phyloP scores from a whole-genome alignment of 305 asterid species.

The Fraxinus baroniana region DNA sequence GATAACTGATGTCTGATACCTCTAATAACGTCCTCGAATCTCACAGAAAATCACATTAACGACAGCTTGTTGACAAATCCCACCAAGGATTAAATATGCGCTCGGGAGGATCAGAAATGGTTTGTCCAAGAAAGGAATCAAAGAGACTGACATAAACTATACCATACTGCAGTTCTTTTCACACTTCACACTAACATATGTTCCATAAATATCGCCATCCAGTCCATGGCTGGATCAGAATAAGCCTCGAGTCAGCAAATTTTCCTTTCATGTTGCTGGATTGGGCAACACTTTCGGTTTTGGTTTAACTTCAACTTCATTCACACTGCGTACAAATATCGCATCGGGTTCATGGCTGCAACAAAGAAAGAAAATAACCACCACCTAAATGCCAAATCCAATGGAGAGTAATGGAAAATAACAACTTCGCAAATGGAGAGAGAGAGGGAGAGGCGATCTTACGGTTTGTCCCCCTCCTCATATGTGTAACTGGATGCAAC shows the following conservation, averaged over 20 bases:
- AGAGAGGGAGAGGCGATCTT: conserved; percentile 26
- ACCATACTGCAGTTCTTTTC: neutral
- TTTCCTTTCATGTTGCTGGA: conserved; percentile 48
- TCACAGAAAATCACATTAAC: neutral
- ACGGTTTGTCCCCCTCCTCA: conserved; percentile 93
- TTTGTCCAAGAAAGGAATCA: conserved; percentile 22
- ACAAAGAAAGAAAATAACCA: neutral
- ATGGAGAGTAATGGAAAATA: neutral
- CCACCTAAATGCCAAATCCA: neutral
- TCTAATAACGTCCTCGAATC: neutral
- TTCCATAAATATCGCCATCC: neutral
- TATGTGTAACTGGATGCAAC: conserved; percentile 93
- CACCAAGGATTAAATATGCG: neutral
- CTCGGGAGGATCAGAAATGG: neutral
- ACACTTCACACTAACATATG: neutral
- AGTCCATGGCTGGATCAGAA: neutral
- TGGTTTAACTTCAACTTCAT: conserved; percentile 93
- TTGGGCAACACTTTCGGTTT: conserved; percentile 75
- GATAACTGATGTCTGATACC: neutral
- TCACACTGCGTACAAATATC: conserved; percentile 76
- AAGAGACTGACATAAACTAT: conserved; percentile 24
- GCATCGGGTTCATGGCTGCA: conserved; percentile 88
- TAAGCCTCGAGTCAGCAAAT: neutral
- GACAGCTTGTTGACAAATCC: neutral
- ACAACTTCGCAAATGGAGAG: neutral